Conservation (phyloP, 768 basidiomycete species). For the Leccinum barrowsii region DNA sequence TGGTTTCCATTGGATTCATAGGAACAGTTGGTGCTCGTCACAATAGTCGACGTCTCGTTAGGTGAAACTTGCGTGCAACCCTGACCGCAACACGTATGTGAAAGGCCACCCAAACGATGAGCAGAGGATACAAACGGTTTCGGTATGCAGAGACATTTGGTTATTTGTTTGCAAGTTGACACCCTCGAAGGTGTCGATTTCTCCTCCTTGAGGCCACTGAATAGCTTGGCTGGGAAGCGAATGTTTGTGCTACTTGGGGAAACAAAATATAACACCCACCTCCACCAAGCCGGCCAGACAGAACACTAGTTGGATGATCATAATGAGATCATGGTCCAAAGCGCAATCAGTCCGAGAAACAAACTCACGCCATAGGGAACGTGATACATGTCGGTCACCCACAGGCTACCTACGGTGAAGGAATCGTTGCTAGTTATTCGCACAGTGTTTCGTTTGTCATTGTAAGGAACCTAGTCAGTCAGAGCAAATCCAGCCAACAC, state of each 20-base stretch:
- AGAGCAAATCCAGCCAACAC: not conserved
- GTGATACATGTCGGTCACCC: conserved; percentile 63
- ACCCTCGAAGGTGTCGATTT: conserved; percentile 81
- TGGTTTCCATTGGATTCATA: conserved; percentile 51
- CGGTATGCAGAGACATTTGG: conserved; percentile 75
- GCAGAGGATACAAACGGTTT: conserved; percentile 34
- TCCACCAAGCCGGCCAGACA: conserved; percentile 67
- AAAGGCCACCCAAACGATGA: not conserved
- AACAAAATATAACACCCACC: conserved; percentile 12
- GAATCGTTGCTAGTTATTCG: conserved; percentile 57
- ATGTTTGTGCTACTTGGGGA: not conserved
- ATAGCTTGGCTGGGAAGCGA: conserved; percentile 40
- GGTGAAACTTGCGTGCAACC: conserved; percentile 54
- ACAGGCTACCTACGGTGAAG: conserved; percentile 58
- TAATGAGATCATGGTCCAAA: conserved; percentile 1
- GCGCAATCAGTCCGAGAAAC: not conserved
- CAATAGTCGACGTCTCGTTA: conserved; percentile 46
- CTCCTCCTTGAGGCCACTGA: conserved; percentile 61
- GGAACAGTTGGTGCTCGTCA: conserved; percentile 60
- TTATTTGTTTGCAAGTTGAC: conserved; percentile 65
- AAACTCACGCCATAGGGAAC: conserved; percentile 57
- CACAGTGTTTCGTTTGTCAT: conserved; percentile 64
- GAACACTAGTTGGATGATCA: conserved; percentile 46
- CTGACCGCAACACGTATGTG: conserved; percentile 14
- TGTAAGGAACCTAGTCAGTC: conserved; percentile 29